Percentiles rank a stretch among this genome's conserved stretches.
Evolutionary conservation across 176 grass and related monocot genomes (phyloP).

Genomic region (Zoysia pacifica): DNA sequence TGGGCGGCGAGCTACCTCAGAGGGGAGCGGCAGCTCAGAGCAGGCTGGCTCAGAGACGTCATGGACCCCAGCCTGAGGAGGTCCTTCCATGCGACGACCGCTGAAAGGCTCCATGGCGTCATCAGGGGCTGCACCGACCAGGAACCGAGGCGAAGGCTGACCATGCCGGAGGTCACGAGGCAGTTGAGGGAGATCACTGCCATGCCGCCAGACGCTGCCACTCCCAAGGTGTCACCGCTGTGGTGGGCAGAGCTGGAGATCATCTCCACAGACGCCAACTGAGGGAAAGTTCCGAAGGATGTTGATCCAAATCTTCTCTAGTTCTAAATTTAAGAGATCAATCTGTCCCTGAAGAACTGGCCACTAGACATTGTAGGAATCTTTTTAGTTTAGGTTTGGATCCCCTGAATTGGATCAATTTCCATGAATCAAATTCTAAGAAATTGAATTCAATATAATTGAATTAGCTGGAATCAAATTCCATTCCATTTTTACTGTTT

Average conservation of each 20-base stretch:
- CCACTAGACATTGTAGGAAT: not conserved
- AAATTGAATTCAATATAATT: no score
- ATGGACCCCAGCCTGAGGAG: conserved; percentile 55
- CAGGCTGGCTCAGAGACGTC: conserved; percentile 36
- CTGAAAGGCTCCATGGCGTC: conserved; percentile 50
- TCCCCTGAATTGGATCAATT: not conserved
- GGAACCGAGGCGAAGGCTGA: conserved; percentile 45
- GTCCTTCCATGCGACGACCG: conserved; percentile 42
- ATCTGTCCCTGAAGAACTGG: not conserved
- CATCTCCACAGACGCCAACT: conserved; percentile 62
- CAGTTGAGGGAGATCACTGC: conserved; percentile 70
- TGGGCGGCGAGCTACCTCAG: conserved; percentile 60
- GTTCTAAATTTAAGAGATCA: not conserved
- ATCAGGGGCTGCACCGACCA: conserved; percentile 56
- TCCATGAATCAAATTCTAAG: no score
- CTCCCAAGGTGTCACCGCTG: conserved; percentile 72
- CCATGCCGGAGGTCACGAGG: conserved; percentile 58
- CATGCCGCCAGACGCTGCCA: conserved; percentile 67
- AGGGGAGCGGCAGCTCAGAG: conserved; percentile 40
- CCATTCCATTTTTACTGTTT: no score
- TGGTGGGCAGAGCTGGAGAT: conserved; percentile 96
- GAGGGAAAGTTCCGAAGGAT: not conserved
- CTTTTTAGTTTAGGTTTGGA: not conserved
- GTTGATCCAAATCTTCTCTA: not conserved
- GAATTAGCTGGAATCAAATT: no score